Base-by-base conservation (phyloP, 164 flowering plant species). In the Stephania japonica region DNA sequence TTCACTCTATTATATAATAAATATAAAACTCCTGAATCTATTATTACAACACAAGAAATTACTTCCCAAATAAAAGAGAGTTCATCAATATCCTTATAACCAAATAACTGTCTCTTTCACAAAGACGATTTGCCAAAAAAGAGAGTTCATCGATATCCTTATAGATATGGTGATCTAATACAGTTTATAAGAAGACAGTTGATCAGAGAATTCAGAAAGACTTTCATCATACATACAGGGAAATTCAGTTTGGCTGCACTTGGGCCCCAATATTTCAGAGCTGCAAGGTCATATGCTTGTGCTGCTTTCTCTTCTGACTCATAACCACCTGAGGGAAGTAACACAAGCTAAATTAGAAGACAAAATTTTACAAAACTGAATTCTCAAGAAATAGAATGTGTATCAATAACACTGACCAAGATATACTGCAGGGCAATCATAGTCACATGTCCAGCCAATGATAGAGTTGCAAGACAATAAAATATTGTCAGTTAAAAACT, bases 221-320 rank as follows among this genome's bases (percentile, higher is more conserved):
- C 38, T 0, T 18, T 6, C 5, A 68, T 49, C 42, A 14, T 7
- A 9, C 80, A 38, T 53, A 80, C 82, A 18, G 77, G 79, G 24
- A 80, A 80, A 65, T 80, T 77, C 72, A 77, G 43, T 69, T 73
- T 80, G 47, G 73, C 27, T 50, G 82, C 82, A 62, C 68, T 70
- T 7, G 75, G 12, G 23, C 82, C 82, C 82, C 82, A 79, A 72
- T 73, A 79, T 38, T 79, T 79, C 23, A 79, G 50, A 19, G 79
- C 81, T 32, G 81, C 76, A 21, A 76, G 82, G 67, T 80, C 82
- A 65, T 80, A 77, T 23, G 77, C 75, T 62, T 67, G 65, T 61
- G 82, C 82, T 26, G 82, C 82, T 76, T 80, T 76, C 70, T 67
- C 75, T 59, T 74, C 82, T 38, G 72, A 67, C 42, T 76, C 82